These are phyloP conservation scores for Alternaria rosae DNA, from an alignment of 2,329 filamentous ascomycete genomes.

Conservation along the genomic window DNA sequence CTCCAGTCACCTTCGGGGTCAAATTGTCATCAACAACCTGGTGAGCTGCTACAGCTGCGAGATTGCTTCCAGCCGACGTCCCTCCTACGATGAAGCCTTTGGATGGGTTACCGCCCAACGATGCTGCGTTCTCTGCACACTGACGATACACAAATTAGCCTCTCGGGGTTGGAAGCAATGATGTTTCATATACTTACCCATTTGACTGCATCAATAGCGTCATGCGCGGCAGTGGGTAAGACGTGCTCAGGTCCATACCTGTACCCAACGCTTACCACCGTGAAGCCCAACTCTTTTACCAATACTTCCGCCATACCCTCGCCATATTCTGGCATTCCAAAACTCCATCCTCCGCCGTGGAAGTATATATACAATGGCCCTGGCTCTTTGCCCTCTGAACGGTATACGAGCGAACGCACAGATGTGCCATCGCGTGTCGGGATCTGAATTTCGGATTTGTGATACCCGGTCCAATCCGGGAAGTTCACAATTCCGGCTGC, in stretches of 20 bases:
- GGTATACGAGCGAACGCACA: not conserved
- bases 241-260: not conserved
- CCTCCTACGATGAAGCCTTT: not conserved
- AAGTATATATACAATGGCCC: constrained; percentile 29
- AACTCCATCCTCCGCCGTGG: constrained; percentile 29
- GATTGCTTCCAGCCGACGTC: not conserved
- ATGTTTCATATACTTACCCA: not conserved
- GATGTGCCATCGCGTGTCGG: not conserved
- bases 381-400: not conserved
- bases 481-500: not conserved
- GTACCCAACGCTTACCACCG: not conserved
- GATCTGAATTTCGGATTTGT: not conserved
- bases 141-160: not conserved
- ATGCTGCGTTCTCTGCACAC: not conserved
- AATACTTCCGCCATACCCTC: not conserved
- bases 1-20: not conserved
- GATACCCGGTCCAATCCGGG: not conserved
- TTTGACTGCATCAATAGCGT: not conserved
- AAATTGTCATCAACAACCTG: constrained; percentile 21
- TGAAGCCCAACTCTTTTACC: not conserved
- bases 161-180: not conserved
- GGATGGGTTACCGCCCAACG: not conserved
- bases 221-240: not conserved
- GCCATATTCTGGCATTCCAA: not conserved
- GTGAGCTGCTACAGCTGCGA: constrained; percentile 10